Conservation (phyloP, 768 basidiomycete genomes). For the Podaxis pistillaris region DNA sequence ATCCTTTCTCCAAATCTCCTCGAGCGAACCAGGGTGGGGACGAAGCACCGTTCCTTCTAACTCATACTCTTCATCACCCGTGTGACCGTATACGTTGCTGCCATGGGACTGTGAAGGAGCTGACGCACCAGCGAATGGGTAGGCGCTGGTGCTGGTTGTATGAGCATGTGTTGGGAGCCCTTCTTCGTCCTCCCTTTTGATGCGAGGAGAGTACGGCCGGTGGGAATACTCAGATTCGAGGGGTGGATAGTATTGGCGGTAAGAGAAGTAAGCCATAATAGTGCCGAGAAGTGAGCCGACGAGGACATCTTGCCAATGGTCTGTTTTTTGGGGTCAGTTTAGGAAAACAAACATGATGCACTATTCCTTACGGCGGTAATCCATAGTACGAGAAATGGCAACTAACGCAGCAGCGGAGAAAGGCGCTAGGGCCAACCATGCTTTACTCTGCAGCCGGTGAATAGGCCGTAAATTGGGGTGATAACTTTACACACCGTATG, state of each 20-base stretch:
- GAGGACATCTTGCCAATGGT: slow-evolving; percentile 92
- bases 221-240: slow-evolving; percentile 63
- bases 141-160: slow-evolving; percentile 1
- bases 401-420: slow-evolving; percentile 75
- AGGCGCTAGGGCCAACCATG: slow-evolving; percentile 82
- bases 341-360: background rate
- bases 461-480: slow-evolving; percentile 11
- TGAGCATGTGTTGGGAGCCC: slow-evolving; percentile 37
- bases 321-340: slow-evolving; percentile 3
- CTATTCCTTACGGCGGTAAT: slow-evolving; percentile 69
- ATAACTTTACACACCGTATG: slow-evolving; percentile 47
- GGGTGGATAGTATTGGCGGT: slow-evolving; percentile 83
- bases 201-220: slow-evolving; percentile 70
- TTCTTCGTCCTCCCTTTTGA: slow-evolving; percentile 43
- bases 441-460: slow-evolving; percentile 51
- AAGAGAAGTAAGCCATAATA: slow-evolving; percentile 67
- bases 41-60: slow-evolving; percentile 30
- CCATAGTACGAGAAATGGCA: slow-evolving; percentile 88
- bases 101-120: slow-evolving; percentile 17
- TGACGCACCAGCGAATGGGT: background rate
- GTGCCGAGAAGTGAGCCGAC: slow-evolving; percentile 78
- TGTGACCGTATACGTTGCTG: background rate
- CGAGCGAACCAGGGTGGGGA: slow-evolving; percentile 18
- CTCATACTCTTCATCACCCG: slow-evolving; percentile 26
- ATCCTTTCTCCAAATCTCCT: slow-evolving; percentile 15